Conservation (phyloP, 2,329 filamentous ascomycete species). For the Plenodomus biglobosus region DNA sequence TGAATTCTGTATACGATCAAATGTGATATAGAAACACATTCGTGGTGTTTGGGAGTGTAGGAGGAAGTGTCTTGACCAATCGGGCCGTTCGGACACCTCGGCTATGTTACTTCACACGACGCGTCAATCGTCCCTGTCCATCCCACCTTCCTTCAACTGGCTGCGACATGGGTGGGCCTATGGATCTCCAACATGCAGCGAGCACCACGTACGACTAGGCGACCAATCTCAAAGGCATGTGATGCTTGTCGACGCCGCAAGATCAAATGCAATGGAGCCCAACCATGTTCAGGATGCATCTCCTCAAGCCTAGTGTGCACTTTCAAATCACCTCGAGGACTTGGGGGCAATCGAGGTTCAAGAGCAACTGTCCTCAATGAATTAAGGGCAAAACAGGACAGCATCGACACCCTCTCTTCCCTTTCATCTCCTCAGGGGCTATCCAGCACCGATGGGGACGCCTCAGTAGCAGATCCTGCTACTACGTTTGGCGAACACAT, state of each 20-base stretch:
- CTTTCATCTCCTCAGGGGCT: background rate
- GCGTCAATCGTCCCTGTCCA: background rate
- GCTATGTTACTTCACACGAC: background rate
- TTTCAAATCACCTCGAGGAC: conserved; percentile 37
- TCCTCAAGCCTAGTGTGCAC: conserved; percentile 49
- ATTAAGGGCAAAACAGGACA: conserved; percentile 63
- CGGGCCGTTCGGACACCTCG: background rate
- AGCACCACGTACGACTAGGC: conserved; percentile 3
- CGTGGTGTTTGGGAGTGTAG: background rate
- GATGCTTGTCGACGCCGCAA: conserved; percentile 74
- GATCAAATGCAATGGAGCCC: conserved; percentile 71
- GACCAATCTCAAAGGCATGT: conserved; percentile 56
- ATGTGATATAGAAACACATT: too few relatives aligned
- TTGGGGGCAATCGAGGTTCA: conserved; percentile 9
- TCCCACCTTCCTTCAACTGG: background rate
- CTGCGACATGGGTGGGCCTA: background rate
- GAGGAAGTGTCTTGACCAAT: background rate
- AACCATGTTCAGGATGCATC: conserved; percentile 70
- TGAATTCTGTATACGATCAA: too few relatives aligned
- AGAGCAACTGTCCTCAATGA: conserved; percentile 75
- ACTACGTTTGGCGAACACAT: conserved; percentile 49
- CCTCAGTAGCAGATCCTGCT: background rate
- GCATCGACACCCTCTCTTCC: background rate
- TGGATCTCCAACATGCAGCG: conserved; percentile 2
- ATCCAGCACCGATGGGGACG: background rate